Conservation (phyloP, 352 stramenopile genomes). For the Globisporangium ultimum region DNA sequence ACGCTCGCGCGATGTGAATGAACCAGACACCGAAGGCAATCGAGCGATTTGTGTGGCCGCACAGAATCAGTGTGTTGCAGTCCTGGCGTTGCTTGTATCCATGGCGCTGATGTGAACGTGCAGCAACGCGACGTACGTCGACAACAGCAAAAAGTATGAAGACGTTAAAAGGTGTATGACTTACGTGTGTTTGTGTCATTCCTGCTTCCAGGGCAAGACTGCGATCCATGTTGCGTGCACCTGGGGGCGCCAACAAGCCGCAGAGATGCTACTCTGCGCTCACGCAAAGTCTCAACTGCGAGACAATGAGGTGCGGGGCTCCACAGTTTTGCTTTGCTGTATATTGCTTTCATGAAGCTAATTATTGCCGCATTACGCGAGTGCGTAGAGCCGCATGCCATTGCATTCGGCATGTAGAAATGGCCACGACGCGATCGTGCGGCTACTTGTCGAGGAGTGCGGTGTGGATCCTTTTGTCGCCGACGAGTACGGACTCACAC, state of each 20-base stretch:
- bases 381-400: slow-evolving; percentile 37
- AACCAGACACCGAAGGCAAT: slow-evolving; percentile 44
- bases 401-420: slow-evolving; percentile 60
- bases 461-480: slow-evolving; percentile 36
- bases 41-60: slow-evolving; percentile 45
- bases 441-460: slow-evolving; percentile 25
- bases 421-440: slow-evolving; percentile 45
- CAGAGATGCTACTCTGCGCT: slow-evolving; percentile 32
- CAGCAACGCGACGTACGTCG: slow-evolving; percentile 35
- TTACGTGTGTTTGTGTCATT: not conserved
- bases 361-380: not conserved
- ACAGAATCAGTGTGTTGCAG: slow-evolving; percentile 58
- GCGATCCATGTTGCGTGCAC: slow-evolving; percentile 50
- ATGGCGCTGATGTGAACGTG: slow-evolving; percentile 35
- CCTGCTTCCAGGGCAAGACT: slow-evolving; percentile 35
- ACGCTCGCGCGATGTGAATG: slow-evolving; percentile 41
- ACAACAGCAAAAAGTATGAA: not conserved
- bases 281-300: slow-evolving; percentile 23
- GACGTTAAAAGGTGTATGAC: not conserved
- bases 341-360: too few species aligned
- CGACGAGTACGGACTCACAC: slow-evolving; percentile 44
- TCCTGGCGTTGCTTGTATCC: slow-evolving; percentile 49
- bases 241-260: slow-evolving; percentile 45
- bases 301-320: slow-evolving; percentile 34
- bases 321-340: not conserved